Evolutionary conservation across 139 green algal species (phyloP).

Genomic region (Bryopsis sp.): DNA sequence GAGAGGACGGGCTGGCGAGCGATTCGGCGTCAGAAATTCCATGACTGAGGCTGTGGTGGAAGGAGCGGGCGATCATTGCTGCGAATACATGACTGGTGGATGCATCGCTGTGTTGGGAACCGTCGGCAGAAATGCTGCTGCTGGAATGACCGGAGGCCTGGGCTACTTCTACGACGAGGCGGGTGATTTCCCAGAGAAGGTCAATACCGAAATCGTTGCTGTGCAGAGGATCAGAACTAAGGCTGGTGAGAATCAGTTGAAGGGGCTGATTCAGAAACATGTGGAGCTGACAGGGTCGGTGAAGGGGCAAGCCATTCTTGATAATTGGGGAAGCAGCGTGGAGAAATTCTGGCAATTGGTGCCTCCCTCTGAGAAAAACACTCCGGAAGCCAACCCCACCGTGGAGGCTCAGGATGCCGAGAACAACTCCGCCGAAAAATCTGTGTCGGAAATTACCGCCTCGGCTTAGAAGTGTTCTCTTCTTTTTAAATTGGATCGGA

Average conservation of each 20-base stretch:
- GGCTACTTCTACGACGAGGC: conserved; percentile 96
- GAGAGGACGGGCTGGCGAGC: conserved; percentile 75
- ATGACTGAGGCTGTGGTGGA: conserved; percentile 89
- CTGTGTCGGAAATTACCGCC: no score
- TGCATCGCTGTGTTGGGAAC: conserved; percentile 55
- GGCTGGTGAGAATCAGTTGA: conserved; percentile 81
- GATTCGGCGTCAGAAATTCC: conserved; percentile 88
- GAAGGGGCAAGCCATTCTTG: conserved; percentile 64
- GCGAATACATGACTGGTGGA: conserved; percentile 98
- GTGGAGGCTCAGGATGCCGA: no score
- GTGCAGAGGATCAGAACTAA: conserved; percentile 80
- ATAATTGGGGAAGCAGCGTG: conserved; percentile 63
- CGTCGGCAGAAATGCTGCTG: conserved; percentile 92
- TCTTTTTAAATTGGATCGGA: no score
- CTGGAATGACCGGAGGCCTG: conserved; percentile 96
- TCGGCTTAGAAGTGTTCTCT: no score
- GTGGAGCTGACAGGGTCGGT: conserved; percentile 68
- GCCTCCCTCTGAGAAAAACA: conserved; percentile 75
- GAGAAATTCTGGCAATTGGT: conserved; percentile 96
- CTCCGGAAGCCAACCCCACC: conserved; percentile 43
- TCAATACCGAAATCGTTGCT: conserved; percentile 95
- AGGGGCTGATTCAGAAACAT: conserved; percentile 66
- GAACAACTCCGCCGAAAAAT: no score
- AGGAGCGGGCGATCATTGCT: conserved; percentile 95
- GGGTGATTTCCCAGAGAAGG: conserved; percentile 78